Evolutionary conservation across 306 rosid species (phyloP), one percentile per base, ranked within the genome.

Genomic region (Macrotyloma uniflorum): DNA sequence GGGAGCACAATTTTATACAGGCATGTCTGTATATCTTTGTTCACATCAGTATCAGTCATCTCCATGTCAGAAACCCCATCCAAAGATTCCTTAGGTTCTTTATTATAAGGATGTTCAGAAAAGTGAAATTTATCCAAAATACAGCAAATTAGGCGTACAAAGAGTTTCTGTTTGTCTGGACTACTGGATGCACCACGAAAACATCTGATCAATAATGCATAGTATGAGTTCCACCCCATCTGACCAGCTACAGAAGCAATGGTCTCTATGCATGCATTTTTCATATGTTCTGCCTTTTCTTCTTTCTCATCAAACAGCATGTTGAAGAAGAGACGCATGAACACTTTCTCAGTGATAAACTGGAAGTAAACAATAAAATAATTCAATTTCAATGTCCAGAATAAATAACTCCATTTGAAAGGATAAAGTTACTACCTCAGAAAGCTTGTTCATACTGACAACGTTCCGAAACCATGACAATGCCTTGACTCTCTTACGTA

Each of bases 171-270:
- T 87, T 91, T 92, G 72, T 89, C 87, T 16, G 91, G 86, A 83
- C 85, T 72, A 55, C 64, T 79, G 69, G 77, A 83, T 33, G 80
- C 81, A 83, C 88, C 96, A 72, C 78, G 88, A 50, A 95, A 87
- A 88, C 98, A 89, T 85, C 88, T 92, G 76, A 46, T 81, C 82
- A 95, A 74, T 78, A 95, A 88, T 49, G 86, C 78, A 82, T 88
- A 89, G 79, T 93, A 92, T 75, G 92, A 92, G 78, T 90, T 89
- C 98, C 98, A 95, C 67, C 88, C 94, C 91, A 89, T 86, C 83
- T 87, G 84, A 28, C 93, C 85, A 63, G 98, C 87, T 78, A 92
- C 84, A 75, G 97, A 91, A 82, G 93, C 93, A 77, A 95, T 82
- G 46, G 97, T 92, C 84, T 92, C 97, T 42, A 95, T 85, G 77